A percentile compares a stretch with the other conserved stretches of the same genome.
phyloP scores from a whole-genome alignment of 2,329 filamentous ascomycete species.

The Ilyonectria sp. region DNA sequence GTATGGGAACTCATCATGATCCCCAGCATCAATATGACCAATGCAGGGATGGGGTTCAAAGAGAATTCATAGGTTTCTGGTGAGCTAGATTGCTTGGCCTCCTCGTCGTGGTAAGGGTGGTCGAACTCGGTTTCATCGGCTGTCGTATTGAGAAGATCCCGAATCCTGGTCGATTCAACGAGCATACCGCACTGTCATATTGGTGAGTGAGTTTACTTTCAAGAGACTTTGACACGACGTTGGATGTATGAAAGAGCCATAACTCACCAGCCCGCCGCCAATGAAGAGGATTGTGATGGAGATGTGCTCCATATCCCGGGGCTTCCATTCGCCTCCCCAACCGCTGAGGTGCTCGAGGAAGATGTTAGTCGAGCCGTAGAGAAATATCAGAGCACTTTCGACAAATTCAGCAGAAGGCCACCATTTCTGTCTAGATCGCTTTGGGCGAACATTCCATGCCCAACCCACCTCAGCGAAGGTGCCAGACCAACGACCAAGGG shows the following conservation, averaged over 20 bases:
- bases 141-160: conserved; percentile 75
- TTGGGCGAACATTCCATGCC: conserved; percentile 92
- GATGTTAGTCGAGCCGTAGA: conserved; percentile 91
- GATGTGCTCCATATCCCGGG: conserved; percentile 90
- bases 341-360: conserved; percentile 90
- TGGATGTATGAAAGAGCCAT: not conserved
- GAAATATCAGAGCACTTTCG: conserved; percentile 90
- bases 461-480: conserved; percentile 92
- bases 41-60: conserved; percentile 88
- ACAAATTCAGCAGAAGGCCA: conserved; percentile 88
- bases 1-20: conserved; percentile 97
- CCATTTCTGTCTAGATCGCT: conserved; percentile 69
- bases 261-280: conserved; percentile 85
- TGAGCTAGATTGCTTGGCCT: conserved; percentile 64
- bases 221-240: not conserved
- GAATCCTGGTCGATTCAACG: conserved; percentile 80
- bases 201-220: conserved; percentile 40
- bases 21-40: conserved; percentile 89
- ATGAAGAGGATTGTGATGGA: conserved; percentile 96
- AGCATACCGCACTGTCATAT: conserved; percentile 81
- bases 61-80: conserved; percentile 82
- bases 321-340: conserved; percentile 79
- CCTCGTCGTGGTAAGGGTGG: conserved; percentile 58
- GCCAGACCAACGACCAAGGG: conserved; percentile 90
- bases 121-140: conserved; percentile 55